Base-by-base conservation (phyloP, 768 basidiomycete genomes). In the Phaffia australis region DNA sequence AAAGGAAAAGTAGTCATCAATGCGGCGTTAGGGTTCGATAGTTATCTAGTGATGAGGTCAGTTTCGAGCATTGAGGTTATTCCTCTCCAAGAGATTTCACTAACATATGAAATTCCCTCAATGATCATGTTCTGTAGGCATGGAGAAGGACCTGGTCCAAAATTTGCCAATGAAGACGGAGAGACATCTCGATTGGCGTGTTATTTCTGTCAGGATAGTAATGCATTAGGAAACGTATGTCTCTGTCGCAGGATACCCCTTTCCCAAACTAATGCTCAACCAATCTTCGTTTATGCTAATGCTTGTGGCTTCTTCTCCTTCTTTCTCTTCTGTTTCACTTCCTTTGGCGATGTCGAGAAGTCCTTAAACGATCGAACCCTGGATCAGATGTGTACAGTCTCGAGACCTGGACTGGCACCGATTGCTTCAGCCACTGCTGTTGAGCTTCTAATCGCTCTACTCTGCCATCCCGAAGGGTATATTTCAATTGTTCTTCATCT, bases 361-460 rank as follows among this genome's bases (percentile, higher is more conserved):
- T 84, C 83, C 2, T 76, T 87, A 52, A 87, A 88, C 0, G 94
- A 98, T 74, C 82, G 92, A 51, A 94, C 93, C 3, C 82, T 98
- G 18, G 95, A 98, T 75, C 94, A 98, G 75, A 97, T 97, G 94
- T 99, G 95, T 74, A 98, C 95, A 0, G 95, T 99, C 35, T 97
- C 94, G 0, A 80, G 95, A 25, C 95, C 95, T 0, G 94, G 94
- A 0, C 81, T 98, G 1, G 95, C 94, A 0, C 84, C 90, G 0
- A 90, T 97, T 60, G 95, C 95, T 0, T 84, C 88, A 1, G 86
- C 93, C 0, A 88, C 87, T 0, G 92, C 91, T 0, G 94, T 97
- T 1, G 95, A 99, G 75, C 80, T 99, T 11, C 82, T 98, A 27
- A 85, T 89, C 1, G 88, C 90, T 0, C 77, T 95, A 3, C 71